Evolutionary conservation across 148 eudicot genomes (phyloP), one percentile per base, ranked within the genome.

Genomic region (Tetragonia tetragonoides): DNA sequence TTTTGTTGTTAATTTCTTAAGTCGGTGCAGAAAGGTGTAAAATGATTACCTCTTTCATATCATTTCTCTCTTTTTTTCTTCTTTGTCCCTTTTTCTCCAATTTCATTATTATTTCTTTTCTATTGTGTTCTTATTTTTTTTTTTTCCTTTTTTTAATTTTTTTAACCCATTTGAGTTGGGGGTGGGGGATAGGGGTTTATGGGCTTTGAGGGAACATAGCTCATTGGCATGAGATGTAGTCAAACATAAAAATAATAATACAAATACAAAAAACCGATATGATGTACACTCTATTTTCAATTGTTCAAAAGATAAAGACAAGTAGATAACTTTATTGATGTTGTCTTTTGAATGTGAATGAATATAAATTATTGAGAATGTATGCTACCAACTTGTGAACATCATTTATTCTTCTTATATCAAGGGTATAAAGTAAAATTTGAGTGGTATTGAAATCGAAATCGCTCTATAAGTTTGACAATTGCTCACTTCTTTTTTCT

Each of bases 1-100:
- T 57, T 57, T 20, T 17, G 0, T 5, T 21, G 37, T 73, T 0
- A 56, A 10, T 54, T 17, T 37, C 20, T 11, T 17, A 74, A 74
- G 77, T 74, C 77, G 77, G 77, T 74, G 76, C 76, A 56, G 53
- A 74, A 74, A 74, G 76, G 76, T 74, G 51, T 73, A 21, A 12
- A 74, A 74, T 74, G 16, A 74, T 74, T 18, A 74, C 47, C 66
- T 59, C 66, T 20, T 49, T 46, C 6, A 21, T 23, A 28, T 70
- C 18, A 49, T 51, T 21, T 17, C 37, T 37, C 72, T 66, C 64
- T 24, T 21, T 66, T 66, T 44, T 49, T 49, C 53, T 49, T 42
- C 56, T 17, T 24, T 15, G 38, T 56, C 24, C 62, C 69, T 60
- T 23, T 63, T 53, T 28, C 23, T 46, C 54, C 17, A 46, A 15